phyloP scores from a whole-genome alignment of 1,139 yeast genomes.

The Hemisphaericaspora subhashii region DNA sequence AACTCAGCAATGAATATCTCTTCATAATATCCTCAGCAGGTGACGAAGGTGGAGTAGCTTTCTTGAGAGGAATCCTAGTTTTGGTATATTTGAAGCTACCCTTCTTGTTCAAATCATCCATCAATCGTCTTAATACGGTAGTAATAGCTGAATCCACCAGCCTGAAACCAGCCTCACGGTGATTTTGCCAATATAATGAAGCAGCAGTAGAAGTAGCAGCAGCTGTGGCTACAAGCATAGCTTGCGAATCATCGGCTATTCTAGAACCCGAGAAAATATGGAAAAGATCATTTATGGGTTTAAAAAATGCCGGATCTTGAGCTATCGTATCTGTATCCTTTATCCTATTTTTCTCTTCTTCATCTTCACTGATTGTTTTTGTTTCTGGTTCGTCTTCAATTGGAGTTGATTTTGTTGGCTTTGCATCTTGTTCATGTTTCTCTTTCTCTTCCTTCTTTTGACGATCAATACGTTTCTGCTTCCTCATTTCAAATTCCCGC shows the following conservation, averaged over 20 bases:
- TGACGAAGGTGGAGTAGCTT: not conserved
- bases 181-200: slow-evolving; percentile 24
- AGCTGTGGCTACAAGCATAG: slow-evolving; percentile 43
- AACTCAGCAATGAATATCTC: not conserved
- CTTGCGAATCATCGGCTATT: slow-evolving; percentile 34
- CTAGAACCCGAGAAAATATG: slow-evolving; percentile 37
- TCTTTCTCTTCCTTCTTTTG: slow-evolving; percentile 24
- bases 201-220: slow-evolving; percentile 39
- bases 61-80: not conserved
- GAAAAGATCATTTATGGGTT: slow-evolving; percentile 36
- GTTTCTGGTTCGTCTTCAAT: not conserved
- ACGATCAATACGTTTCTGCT: slow-evolving; percentile 53
- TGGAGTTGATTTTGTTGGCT: slow-evolving; percentile 2
- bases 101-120: not conserved
- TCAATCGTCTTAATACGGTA: not conserved
- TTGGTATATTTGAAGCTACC: not conserved
- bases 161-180: slow-evolving; percentile 6
- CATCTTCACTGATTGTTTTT: slow-evolving; percentile 3
- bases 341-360: slow-evolving; percentile 3
- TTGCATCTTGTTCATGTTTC: slow-evolving; percentile 6
- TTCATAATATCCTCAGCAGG: slow-evolving; percentile 1
- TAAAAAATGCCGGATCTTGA: slow-evolving; percentile 23
- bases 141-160: slow-evolving; percentile 7
- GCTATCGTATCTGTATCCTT: slow-evolving; percentile 7
- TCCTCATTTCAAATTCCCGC: slow-evolving; percentile 65